Conservation (phyloP, 495 filamentous ascomycete species). For the Chaetomium cochliodes region DNA sequence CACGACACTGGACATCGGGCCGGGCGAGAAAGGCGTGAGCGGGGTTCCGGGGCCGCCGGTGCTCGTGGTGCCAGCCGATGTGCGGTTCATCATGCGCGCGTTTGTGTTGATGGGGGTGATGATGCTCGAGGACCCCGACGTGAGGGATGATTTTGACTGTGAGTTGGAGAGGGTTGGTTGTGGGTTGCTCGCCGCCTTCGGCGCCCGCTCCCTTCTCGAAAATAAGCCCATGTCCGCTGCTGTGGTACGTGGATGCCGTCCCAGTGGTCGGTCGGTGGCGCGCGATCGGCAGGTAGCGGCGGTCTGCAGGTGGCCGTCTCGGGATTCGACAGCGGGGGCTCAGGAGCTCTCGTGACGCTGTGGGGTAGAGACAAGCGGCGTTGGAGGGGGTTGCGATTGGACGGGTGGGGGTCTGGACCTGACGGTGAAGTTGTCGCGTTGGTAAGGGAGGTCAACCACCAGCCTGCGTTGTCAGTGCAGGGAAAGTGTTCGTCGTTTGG, state of each 20-base stretch:
- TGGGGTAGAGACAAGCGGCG: slow-evolving; percentile 18
- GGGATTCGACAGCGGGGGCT: slow-evolving; percentile 15
- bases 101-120: slow-evolving; percentile 34
- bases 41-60: slow-evolving; percentile 43
- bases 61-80: slow-evolving; percentile 40
- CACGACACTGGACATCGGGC: slow-evolving; percentile 53
- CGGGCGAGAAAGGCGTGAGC: slow-evolving; percentile 45
- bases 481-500: not conserved
- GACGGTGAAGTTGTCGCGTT: not conserved
- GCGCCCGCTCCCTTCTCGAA: slow-evolving; percentile 48
- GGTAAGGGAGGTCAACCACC: not conserved
- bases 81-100: slow-evolving; percentile 39
- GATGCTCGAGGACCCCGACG: slow-evolving; percentile 37
- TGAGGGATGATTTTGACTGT: slow-evolving; percentile 39
- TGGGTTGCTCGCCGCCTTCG: slow-evolving; percentile 40
- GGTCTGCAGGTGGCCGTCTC: slow-evolving; percentile 24
- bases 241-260: slow-evolving; percentile 15
- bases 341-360: slow-evolving; percentile 25
- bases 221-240: slow-evolving; percentile 50
- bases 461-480: slow-evolving; percentile 20
- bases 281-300: slow-evolving; percentile 24
- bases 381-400: slow-evolving; percentile 20
- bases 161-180: slow-evolving; percentile 32
- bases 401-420: not conserved
- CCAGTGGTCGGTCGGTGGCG: slow-evolving; percentile 16